A percentile compares a stretch with the other conserved stretches of the same genome.
Evolutionary conservation across 129 eudicot species (phyloP).

Genomic region (Silybum marianum): DNA sequence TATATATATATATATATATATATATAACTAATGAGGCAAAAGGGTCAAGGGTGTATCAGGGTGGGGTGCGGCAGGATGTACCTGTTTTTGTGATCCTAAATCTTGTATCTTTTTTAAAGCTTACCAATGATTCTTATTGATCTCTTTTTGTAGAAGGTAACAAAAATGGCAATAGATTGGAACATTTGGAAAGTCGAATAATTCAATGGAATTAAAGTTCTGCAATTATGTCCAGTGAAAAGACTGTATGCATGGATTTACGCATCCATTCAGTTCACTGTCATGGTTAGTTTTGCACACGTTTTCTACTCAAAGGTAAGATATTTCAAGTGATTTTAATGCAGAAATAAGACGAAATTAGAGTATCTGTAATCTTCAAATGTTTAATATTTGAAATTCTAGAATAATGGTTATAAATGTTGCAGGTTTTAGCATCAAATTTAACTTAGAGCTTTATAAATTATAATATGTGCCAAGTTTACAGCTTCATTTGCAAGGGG

Average conservation of each 20-base stretch:
- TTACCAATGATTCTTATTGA: slow-evolving; percentile 3
- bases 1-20: neutral
- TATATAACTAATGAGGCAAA: neutral
- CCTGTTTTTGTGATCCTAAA: slow-evolving; percentile 60
- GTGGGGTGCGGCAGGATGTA: slow-evolving; percentile 96
- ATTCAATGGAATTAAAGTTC: slow-evolving; percentile 9
- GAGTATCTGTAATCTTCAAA: neutral
- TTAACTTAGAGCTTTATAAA: neutral
- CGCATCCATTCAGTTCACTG: slow-evolving; percentile 63
- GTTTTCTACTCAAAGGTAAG: slow-evolving; percentile 74
- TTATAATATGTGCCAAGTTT: neutral
- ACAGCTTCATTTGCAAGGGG: slow-evolving; percentile 74
- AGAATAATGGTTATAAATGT: neutral
- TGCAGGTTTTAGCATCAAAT: neutral
- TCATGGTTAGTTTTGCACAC: slow-evolving; percentile 88
- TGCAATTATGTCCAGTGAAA: slow-evolving; percentile 47
- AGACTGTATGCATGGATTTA: slow-evolving; percentile 86
- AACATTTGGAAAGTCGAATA: neutral
- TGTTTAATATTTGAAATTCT: neutral
- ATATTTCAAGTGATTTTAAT: neutral
- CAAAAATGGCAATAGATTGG: slow-evolving; percentile 42
- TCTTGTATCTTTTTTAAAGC: neutral
- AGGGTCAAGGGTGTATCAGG: slow-evolving; percentile 61
- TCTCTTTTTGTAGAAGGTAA: slow-evolving; percentile 43
- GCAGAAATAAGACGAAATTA: neutral